Conservation (phyloP, 2,329 filamentous ascomycete species). For the Cladosporium sp. region DNA sequence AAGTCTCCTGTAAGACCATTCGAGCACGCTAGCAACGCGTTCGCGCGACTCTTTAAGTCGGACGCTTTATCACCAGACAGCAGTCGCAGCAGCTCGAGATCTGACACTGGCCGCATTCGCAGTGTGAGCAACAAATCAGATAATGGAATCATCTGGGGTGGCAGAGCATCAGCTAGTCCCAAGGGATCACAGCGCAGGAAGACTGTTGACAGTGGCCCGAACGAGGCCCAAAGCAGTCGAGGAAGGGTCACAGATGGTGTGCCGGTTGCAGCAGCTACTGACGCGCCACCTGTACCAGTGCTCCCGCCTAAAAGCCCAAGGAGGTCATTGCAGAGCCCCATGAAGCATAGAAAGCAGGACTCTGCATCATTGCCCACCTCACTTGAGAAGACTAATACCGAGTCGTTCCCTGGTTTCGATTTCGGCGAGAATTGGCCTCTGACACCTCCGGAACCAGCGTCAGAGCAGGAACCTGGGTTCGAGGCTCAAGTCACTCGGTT, state of each 20-base stretch:
- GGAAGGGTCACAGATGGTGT: background rate
- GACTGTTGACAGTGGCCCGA: background rate
- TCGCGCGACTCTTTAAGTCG: constrained; percentile 39
- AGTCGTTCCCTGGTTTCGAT: background rate
- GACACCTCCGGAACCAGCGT: background rate
- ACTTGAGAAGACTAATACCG: background rate
- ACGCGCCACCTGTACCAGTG: constrained; percentile 6
- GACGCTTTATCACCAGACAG: constrained; percentile 18
- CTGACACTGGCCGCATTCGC: constrained; percentile 14
- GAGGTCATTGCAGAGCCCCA: constrained; percentile 3
- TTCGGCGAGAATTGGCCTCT: constrained; percentile 13
- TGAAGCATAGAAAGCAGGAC: background rate
- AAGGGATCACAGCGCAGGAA: constrained; percentile 1
- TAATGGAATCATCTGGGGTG: constrained; percentile 21
- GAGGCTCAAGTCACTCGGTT: background rate
- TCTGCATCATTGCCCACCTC: background rate
- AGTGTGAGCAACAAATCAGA: constrained; percentile 14
- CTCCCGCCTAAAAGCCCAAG: constrained; percentile 12
- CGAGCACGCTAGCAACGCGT: constrained; percentile 41
- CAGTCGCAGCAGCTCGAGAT: constrained; percentile 13
- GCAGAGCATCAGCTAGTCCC: constrained; percentile 7
- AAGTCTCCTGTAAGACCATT: constrained; percentile 40
- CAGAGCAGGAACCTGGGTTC: background rate
- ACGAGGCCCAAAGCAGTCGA: background rate
- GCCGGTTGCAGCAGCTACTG: constrained; percentile 5